These are phyloP conservation scores for Teunomyces kruisii DNA, from an alignment of 805 yeast species.

Conservation along the genomic window DNA sequence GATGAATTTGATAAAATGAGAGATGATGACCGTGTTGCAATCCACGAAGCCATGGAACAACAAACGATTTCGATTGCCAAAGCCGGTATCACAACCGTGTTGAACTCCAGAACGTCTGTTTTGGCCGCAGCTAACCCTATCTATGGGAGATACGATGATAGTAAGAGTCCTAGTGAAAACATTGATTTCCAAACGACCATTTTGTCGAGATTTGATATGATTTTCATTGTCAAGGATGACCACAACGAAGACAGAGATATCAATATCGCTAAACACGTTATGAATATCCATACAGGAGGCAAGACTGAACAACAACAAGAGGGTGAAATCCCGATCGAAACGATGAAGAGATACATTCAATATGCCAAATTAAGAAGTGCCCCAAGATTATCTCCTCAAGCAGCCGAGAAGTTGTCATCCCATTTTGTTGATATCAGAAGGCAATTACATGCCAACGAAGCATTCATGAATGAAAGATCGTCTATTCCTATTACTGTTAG, in stretches of 20 bases:
- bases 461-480: conserved; percentile 81
- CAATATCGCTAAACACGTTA: conserved; percentile 90
- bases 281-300: conserved; percentile 90
- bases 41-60: conserved; percentile 99
- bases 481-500: conserved; percentile 97
- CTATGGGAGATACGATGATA: conserved; percentile 94
- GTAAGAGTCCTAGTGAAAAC: conserved; percentile 95
- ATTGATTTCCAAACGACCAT: conserved; percentile 97
- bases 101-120: conserved; percentile 94
- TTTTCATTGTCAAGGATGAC: conserved; percentile 93
- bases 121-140: conserved; percentile 98
- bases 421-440: conserved; percentile 91
- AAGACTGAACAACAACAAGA: conserved; percentile 45
- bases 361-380: conserved; percentile 91
- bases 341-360: conserved; percentile 88
- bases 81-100: conserved; percentile 96
- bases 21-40: conserved; percentile 97
- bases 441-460: conserved; percentile 76
- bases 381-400: conserved; percentile 84
- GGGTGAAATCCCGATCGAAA: conserved; percentile 86
- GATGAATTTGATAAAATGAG: conserved; percentile 99
- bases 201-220: conserved; percentile 97
- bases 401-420: conserved; percentile 85
- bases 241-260: conserved; percentile 85
- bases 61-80: conserved; percentile 98